Conservation (phyloP, 306 rosid genomes). For the Alnus rubra region DNA sequence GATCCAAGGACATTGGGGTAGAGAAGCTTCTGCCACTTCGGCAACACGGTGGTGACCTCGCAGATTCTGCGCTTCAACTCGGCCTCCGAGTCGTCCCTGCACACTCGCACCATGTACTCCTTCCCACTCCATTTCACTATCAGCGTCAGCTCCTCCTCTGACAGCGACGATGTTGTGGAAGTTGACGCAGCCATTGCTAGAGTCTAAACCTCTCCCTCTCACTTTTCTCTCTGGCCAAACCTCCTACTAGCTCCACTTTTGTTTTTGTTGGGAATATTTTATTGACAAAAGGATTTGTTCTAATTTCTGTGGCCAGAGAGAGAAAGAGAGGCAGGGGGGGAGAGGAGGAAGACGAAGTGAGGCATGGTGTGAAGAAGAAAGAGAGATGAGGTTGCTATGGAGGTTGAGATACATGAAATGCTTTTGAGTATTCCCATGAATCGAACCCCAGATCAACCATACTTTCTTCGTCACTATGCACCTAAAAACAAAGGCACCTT, state of each 20-base stretch:
- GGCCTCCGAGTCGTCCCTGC: conserved; percentile 78
- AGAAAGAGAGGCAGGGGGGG: no score
- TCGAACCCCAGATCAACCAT: no score
- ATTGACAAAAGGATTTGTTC: no score
- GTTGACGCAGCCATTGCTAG: conserved; percentile 41
- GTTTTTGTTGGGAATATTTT: no score
- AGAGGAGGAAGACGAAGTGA: no score
- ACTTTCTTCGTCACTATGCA: no score
- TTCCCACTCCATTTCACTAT: conserved; percentile 87
- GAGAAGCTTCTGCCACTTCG: conserved; percentile 86
- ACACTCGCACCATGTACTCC: conserved; percentile 80
- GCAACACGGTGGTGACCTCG: conserved; percentile 78
- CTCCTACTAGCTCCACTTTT: neutral
- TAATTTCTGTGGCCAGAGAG: no score
- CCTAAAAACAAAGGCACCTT: no score
- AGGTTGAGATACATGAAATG: no score
- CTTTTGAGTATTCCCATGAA: no score
- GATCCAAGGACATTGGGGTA: conserved; percentile 74
- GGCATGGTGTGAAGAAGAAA: no score
- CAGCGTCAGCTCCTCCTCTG: conserved; percentile 73
- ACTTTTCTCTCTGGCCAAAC: neutral
- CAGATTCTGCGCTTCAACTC: conserved; percentile 96
- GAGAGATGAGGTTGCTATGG: no score
- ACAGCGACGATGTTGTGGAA: conserved; percentile 33
- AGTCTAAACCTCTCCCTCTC: neutral